Base-by-base conservation (phyloP, 2,329 filamentous ascomycete genomes). In the Didymella pomorum region DNA sequence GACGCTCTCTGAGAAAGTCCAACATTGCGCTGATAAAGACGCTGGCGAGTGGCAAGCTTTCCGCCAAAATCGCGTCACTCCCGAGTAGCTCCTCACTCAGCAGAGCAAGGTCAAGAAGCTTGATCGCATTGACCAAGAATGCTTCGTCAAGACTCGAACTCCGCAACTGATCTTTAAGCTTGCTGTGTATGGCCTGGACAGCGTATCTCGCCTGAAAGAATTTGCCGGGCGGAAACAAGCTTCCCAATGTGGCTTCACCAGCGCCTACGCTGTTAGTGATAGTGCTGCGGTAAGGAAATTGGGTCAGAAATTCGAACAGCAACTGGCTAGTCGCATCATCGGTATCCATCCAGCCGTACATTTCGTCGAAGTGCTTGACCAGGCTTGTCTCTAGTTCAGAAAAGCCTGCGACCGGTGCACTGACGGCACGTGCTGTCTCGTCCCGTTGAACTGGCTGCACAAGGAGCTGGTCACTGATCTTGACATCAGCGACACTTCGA, bases 271-370 rank as follows among this genome's bases (percentile, higher is more conserved):
- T 64, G 29, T 74, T 70, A 7, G 68, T 64, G 23, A 77, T 70
- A 11, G 66, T 61, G 28, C 65, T 69, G 18, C 67, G 71, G 16
- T 68, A 69, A 6, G 72, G 73, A 28, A 78, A 75, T 33, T 62
- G 64, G 45, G 55, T 68, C 28, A 78, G 58, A 46, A 78, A 76
- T 6, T 75, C 73, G 43, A 73, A 76, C 7, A 76, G 61, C 73
- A 67, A 55, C 56, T 66, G 64, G 56, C 76, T 78, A 16, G 71
- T 71, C 2, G 54, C 52, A 57, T 93, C 88, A 43, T 91, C 85
- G 78, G 93, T 85, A 63, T 87, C 87, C 52, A 98, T 82, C 69
- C 94, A 90, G 42, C 87, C 85, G 83, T 95, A 97, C 23, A 99
- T 79, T 60, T 94, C 88, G 52, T 91, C 85, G 69, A 97, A 96